Conservation (phyloP, 192 early-diverging fungal genomes). For the Kappamyces sp. region DNA sequence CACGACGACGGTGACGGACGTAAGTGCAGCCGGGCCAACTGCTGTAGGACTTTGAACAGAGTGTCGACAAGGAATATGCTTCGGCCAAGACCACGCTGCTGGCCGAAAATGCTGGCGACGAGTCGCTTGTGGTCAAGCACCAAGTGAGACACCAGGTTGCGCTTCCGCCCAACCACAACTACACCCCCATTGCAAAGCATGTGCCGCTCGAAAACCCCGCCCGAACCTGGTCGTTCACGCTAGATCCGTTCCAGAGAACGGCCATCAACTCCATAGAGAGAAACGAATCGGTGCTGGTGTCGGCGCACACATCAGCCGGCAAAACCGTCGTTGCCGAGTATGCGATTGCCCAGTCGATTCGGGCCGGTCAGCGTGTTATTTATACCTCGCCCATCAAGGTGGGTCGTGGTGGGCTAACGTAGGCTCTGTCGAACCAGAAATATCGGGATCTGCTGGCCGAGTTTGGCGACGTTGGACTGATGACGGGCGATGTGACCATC, state of each 20-base stretch:
- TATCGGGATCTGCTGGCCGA: constrained; percentile 90
- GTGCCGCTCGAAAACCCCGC: constrained; percentile 72
- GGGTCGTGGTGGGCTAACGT: not conserved
- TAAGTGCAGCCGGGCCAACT: too few relatives aligned
- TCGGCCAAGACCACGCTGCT: constrained; percentile 13
- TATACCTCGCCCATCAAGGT: constrained; percentile 97
- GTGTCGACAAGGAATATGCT: constrained; percentile 18
- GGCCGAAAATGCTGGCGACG: constrained; percentile 23
- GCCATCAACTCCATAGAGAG: constrained; percentile 84
- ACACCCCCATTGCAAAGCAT: constrained; percentile 82
- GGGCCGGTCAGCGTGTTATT: constrained; percentile 87
- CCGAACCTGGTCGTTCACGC: constrained; percentile 78
- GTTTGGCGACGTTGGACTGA: constrained; percentile 96
- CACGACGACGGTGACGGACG: too few relatives aligned
- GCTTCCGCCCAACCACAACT: constrained; percentile 76
- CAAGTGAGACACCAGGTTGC: constrained; percentile 93
- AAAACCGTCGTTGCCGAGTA: constrained; percentile 99
- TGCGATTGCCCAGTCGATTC: constrained; percentile 85
- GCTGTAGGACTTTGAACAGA: constrained; percentile 13
- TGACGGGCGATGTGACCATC: constrained; percentile 98
- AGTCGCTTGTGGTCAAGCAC: constrained; percentile 27
- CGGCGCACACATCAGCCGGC: constrained; percentile 94
- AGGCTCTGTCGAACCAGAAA: constrained; percentile 97
- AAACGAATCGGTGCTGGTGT: constrained; percentile 89
- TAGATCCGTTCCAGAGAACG: constrained; percentile 94